Base-by-base conservation (phyloP, 2,329 filamentous ascomycete species). In the Exophiala calicioides region DNA sequence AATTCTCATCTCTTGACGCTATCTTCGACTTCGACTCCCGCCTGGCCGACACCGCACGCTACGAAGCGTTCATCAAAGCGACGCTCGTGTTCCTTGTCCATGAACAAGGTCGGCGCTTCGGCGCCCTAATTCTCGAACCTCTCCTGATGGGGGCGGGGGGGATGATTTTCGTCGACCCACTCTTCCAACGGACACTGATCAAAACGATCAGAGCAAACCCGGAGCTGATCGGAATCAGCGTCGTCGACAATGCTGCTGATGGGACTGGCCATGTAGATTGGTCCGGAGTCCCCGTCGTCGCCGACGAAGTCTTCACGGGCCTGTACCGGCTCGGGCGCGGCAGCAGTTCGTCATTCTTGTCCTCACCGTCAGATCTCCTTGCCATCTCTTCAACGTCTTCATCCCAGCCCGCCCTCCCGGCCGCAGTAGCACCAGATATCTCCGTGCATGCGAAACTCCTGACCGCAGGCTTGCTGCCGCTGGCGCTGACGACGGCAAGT, bases 281-380 rank as follows among this genome's bases (percentile, higher is more conserved):
- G 88, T 74, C 75, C 1, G 87, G 88, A 2, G 76, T 94, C 3
- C 88, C 89, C 0, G 71, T 94, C 29, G 75, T 94, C 57, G 88
- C 89, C 55, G 88, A 95, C 62, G 89, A 94, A 63, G 88, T 94
- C 26, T 94, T 95, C 67, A 91, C 88, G 0, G 88, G 88, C 1
- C 72, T 94, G 3, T 90, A 90, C 64, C 86, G 89, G 9, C 80
- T 95, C 0, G 88, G 89, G 2, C 79, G 82, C 29, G 81, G 84
- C 61, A 82, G 79, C 1, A 76, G 87, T 0, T 80, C 85, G 0
- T 83, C 82, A 0, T 86, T 91, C 64, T 76, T 94, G 3, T 40
- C 47, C 15, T 35, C 32, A 5, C 29, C 49, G 1, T 21, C 33
- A 13, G 45, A 52, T 40, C 6, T 12, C 31, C n/a, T 23, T 24